Evolutionary conservation across 139 green algal species (phyloP), one percentile per base, ranked within the genome.

Genomic region (Monoraphidium neglectum): DNA sequence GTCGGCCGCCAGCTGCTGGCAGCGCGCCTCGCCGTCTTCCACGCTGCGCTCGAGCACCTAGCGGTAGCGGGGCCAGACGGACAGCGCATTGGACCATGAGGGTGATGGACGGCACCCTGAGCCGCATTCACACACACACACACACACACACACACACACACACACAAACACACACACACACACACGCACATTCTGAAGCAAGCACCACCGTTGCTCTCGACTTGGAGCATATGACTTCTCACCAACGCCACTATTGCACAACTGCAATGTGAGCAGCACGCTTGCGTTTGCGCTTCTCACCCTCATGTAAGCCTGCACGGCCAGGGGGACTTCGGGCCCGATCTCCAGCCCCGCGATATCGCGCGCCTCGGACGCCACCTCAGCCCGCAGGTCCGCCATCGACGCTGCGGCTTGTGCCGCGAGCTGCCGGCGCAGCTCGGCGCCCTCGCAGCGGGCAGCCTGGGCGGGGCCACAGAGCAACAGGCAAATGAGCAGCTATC

Each of bases 31-130:
- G 18, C 60, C 49, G 46, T 78, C 72, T 28, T 21, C 35, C 26
- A 78, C 72, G 26, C 60, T 61, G 64, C 49, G 46, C 61, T 78
- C 72, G 30, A 78, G 23, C 21, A 78, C 57, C 72, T 77, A 38
- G 30, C n/a, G 32, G 63, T 18, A 32, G 33, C 16, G 8, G 43
- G 43, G 12, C 8, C 8, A 51, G 43, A 21, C 43, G 12, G 8
- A 51, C 43, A 51, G 43, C 43, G 12, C 43, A 51, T 3, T 49
- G 21, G 5, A 40, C 38, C 4, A n/a, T 68, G 33, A 16, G 40
- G 40, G 26, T 6, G 24, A 38, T 37, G 30, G 13, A 68, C 24
- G 28, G 60, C 21, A 68, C 21, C 60, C 21, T 68, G 18, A 60
- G 21, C 18, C 18, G 21, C 51, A 18, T 60, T 18, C 18, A 28